These are phyloP conservation scores for Nicotiana noctiflora DNA, from an alignment of 257 asterid genomes.

Conservation along the genomic window DNA sequence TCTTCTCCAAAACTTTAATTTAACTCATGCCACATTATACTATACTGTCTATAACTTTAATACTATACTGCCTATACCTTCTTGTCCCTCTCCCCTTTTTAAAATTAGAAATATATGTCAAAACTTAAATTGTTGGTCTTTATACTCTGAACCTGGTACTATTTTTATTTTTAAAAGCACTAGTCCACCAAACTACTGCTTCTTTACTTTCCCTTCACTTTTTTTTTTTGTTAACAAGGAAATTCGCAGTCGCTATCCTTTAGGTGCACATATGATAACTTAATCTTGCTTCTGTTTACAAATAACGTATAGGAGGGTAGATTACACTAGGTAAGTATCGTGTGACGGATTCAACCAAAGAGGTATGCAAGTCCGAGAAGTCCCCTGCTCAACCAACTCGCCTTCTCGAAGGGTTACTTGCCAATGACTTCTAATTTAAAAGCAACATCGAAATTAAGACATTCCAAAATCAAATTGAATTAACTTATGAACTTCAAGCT, in stretches of 20 bases:
- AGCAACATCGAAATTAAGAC: no score
- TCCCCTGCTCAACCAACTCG: no score
- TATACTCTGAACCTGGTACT: background rate
- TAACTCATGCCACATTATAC: background rate
- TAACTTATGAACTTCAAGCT: no score
- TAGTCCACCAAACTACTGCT: slow-evolving; percentile 7
- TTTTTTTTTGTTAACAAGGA: background rate
- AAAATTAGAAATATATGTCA: background rate
- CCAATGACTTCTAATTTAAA: background rate
- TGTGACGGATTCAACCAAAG: no score
- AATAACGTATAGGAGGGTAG: no score
- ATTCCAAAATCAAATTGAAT: no score
- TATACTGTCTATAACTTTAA: background rate
- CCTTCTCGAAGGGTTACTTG: background rate
- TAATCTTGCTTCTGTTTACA: no score
- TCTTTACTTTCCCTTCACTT: background rate
- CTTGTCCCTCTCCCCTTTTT: background rate
- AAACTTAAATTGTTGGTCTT: background rate
- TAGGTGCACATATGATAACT: no score
- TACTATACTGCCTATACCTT: slow-evolving; percentile 3
- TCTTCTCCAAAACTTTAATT: slow-evolving; percentile 8
- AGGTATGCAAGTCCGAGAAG: no score
- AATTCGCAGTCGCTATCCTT: accelerated
- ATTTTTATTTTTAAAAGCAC: background rate
- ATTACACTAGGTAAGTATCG: no score